phyloP scores from a whole-genome alignment of 73 alveolate species.

The Paramecium sonneborni region DNA sequence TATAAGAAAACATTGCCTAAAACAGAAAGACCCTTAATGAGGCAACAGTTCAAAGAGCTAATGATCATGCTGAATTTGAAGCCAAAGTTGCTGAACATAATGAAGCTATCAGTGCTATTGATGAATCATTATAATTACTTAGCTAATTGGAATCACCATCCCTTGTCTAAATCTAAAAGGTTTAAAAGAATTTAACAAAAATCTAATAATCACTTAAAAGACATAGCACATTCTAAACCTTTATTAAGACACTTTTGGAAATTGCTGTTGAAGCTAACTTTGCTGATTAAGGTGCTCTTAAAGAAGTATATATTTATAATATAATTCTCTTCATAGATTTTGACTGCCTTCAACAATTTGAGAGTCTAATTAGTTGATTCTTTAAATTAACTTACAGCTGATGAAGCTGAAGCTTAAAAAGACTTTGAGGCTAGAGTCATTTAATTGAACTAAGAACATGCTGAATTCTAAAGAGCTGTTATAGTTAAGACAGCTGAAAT shows the following conservation, averaged over 20 bases:
- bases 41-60: conserved; percentile 24
- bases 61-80: conserved; percentile 51
- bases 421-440: conserved; percentile 41
- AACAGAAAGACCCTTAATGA: conserved; percentile 45
- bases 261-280: conserved; percentile 49
- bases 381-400: conserved; percentile 23
- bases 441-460: conserved; percentile 11
- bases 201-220: conserved; percentile 14
- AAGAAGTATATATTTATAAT: not conserved
- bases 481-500: conserved; percentile 52
- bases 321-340: not conserved
- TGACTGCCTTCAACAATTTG: conserved; percentile 43
- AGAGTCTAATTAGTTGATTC: conserved; percentile 47
- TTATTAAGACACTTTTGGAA: conserved; percentile 43
- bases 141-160: conserved; percentile 37
- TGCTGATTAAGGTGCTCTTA: conserved; percentile 56
- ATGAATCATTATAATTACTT: conserved; percentile 13
- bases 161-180: conserved; percentile 55
- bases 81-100: conserved; percentile 46
- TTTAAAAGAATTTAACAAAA: conserved; percentile 31
- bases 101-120: conserved; percentile 48
- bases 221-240: conserved; percentile 53
- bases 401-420: conserved; percentile 48
- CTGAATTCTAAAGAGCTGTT: conserved; percentile 55
- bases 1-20: conserved; percentile 29